phyloP scores from a whole-genome alignment of 192 early-diverging fungal species.

The Piromyces finnis region DNA sequence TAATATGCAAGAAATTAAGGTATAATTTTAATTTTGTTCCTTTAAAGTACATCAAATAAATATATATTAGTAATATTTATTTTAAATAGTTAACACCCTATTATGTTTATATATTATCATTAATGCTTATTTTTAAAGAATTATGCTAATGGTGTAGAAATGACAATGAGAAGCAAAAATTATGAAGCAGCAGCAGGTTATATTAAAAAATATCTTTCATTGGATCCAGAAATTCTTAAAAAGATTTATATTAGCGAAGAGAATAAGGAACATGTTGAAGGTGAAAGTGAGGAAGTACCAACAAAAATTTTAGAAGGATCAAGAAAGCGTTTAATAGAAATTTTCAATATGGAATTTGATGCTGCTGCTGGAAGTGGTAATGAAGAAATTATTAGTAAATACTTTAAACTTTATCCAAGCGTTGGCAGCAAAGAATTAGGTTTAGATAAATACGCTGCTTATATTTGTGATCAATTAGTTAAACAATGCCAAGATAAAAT shows the following conservation, averaged over 20 bases:
- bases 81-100: too few relatives aligned
- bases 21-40: conserved; percentile 39
- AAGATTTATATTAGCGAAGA: conserved; percentile 40
- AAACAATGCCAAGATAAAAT: conserved; percentile 55
- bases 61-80: too few relatives aligned
- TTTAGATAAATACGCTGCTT: conserved; percentile 69
- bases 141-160: conserved; percentile 44
- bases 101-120: too few relatives aligned
- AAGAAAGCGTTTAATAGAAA: conserved; percentile 39
- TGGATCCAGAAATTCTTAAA: conserved; percentile 35
- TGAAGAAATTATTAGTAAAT: conserved; percentile 61
- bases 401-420: conserved; percentile 78
- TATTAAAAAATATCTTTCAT: conserved; percentile 34
- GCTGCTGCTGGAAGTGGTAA: conserved; percentile 44
- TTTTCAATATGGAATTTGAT: conserved; percentile 66
- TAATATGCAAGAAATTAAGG: conserved; percentile 34
- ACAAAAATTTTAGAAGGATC: conserved; percentile 36
- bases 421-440: conserved; percentile 70
- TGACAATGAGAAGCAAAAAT: conserved; percentile 35
- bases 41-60: too few relatives aligned
- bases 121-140: conserved; percentile 5
- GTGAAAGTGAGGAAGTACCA: conserved; percentile 3
- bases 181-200: conserved; percentile 50
- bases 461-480: conserved; percentile 61
- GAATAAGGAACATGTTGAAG: background rate